A percentile compares a stretch with the other conserved stretches of the same genome.
Evolutionary conservation across 306 rosid species (phyloP).

Genomic region (Trichosanthes cucumerina): DNA sequence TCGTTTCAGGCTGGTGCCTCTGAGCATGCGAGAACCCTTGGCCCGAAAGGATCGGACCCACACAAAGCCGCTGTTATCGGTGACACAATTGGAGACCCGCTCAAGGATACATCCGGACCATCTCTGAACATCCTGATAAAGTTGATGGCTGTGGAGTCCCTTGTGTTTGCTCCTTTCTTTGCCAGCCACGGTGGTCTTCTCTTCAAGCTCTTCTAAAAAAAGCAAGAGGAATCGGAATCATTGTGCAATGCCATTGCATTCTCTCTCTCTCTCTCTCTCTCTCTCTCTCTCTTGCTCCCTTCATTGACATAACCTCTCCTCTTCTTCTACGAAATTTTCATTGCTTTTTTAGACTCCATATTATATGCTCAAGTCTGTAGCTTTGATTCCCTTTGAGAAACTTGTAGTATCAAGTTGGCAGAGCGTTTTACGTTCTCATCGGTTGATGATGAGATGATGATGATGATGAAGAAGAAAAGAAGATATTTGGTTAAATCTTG

Average conservation of each 20-base stretch:
- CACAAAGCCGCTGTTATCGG: constrained; percentile 98
- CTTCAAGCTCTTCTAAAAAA: constrained; percentile 53
- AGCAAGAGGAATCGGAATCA: background rate
- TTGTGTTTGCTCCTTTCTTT: constrained; percentile 90
- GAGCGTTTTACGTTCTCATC: constrained; percentile 4
- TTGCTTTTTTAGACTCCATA: background rate
- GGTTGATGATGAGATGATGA: constrained; percentile 8
- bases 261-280: too few species aligned
- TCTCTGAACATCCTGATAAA: constrained; percentile 98
- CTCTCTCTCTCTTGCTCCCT: background rate
- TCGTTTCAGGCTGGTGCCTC: constrained; percentile 63
- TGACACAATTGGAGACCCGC: constrained; percentile 95
- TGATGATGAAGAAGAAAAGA: background rate
- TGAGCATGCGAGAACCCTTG: constrained; percentile 85
- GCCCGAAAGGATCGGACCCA: constrained; percentile 84
- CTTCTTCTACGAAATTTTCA: constrained; percentile 5
- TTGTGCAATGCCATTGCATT: background rate
- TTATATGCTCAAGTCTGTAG: background rate
- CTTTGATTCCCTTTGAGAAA: background rate
- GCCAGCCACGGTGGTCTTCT: constrained; percentile 91
- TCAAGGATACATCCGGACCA: constrained; percentile 93
- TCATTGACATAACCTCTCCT: background rate
- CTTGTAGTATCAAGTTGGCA: constrained; percentile 8
- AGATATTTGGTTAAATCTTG: background rate
- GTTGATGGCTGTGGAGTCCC: constrained; percentile 94